Percentiles rank a stretch among this genome's conserved stretches.
Evolutionary conservation across 768 basidiomycete genomes (phyloP).

Genomic region (Scleroderma citrinum): DNA sequence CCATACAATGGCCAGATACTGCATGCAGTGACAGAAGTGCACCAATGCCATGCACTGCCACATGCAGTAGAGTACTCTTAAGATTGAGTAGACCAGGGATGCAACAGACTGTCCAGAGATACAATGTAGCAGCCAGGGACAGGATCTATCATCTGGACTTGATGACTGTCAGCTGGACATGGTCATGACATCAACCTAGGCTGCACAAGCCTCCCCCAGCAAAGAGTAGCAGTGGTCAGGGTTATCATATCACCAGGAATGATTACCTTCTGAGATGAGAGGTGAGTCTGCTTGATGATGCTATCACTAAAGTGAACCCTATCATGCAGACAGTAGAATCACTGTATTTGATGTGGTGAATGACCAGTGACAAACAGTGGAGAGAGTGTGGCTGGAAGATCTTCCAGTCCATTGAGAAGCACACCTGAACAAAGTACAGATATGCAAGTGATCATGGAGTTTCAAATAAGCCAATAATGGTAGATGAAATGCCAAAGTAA

Average conservation of each 20-base stretch:
- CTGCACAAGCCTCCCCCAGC: slow-evolving; percentile 20
- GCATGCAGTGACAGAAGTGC: too few relatives aligned
- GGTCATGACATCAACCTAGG: slow-evolving; percentile 36
- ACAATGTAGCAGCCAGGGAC: too few relatives aligned
- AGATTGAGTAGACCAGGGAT: too few relatives aligned
- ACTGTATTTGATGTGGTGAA: slow-evolving; percentile 48
- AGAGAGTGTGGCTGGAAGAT: slow-evolving; percentile 46
- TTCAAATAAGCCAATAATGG: slow-evolving; percentile 20
- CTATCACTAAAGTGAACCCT: neutral
- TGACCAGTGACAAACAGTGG: slow-evolving; percentile 46
- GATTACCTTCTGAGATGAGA: slow-evolving; percentile 45
- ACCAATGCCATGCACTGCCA: too few relatives aligned
- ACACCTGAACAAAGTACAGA: slow-evolving; percentile 39
- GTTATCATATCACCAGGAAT: slow-evolving; percentile 32
- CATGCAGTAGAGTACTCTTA: too few relatives aligned
- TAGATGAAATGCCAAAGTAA: slow-evolving; percentile 45
- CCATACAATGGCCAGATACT: too few relatives aligned
- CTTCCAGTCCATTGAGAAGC: slow-evolving; percentile 40
- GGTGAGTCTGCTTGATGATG: slow-evolving; percentile 25
- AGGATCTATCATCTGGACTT: too few relatives aligned
- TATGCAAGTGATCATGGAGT: slow-evolving; percentile 41
- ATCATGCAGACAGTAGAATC: slow-evolving; percentile 42
- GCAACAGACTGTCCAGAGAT: too few relatives aligned
- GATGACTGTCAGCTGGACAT: too few relatives aligned
- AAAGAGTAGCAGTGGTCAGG: slow-evolving; percentile 19